Percentiles rank a stretch among this genome's conserved stretches.
These are phyloP conservation scores for Aphanoascus verrucosus DNA, from an alignment of 2,329 filamentous ascomycete genomes.

Conservation along the genomic window DNA sequence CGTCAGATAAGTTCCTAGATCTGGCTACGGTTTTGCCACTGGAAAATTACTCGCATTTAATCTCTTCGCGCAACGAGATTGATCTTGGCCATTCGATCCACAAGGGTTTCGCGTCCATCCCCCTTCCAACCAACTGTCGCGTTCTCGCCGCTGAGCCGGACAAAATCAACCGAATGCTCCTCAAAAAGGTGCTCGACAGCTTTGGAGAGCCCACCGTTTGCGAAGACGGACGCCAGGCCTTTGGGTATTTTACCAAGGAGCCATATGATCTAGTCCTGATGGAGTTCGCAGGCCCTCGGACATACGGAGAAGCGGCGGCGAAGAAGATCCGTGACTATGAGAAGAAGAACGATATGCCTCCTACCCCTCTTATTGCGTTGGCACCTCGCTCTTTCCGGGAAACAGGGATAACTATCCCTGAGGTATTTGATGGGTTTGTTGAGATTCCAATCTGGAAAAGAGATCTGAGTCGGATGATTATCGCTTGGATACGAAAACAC, in stretches of 20 bases:
- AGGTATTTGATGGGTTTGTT: neutral
- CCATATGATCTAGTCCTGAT: neutral
- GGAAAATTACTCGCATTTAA: neutral
- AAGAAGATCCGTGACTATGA: neutral
- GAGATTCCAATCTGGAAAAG: slow-evolving; percentile 3
- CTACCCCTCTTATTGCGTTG: slow-evolving; percentile 5
- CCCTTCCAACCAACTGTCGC: neutral
- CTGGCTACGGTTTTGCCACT: neutral
- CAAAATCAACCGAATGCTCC: neutral
- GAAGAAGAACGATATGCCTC: neutral
- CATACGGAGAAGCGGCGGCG: slow-evolving; percentile 1
- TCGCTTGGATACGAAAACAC: slow-evolving; percentile 3
- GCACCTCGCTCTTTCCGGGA: neutral
- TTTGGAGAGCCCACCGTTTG: neutral
- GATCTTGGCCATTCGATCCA: slow-evolving; percentile 1
- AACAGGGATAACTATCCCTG: neutral
- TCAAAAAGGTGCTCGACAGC: neutral
- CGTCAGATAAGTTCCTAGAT: neutral
- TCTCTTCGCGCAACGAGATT: neutral
- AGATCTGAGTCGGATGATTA: slow-evolving; percentile 1
- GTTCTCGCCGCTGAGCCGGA: slow-evolving; percentile 4
- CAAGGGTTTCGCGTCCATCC: neutral
- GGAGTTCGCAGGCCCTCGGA: neutral
- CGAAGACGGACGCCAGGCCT: neutral
- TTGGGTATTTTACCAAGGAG: neutral